Base-by-base conservation (phyloP, 306 rosid species). In the Cicer pinnatifidum region DNA sequence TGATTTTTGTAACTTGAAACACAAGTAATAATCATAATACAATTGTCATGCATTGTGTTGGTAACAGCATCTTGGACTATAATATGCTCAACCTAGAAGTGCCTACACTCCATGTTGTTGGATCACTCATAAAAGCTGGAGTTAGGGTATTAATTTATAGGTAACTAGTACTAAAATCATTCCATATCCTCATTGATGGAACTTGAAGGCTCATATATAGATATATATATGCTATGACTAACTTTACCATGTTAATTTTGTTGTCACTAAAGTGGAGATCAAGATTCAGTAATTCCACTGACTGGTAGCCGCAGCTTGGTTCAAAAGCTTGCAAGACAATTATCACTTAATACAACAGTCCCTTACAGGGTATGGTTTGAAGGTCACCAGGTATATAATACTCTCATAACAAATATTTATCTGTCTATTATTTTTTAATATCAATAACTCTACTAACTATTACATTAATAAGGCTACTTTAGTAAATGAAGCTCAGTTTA, bases 291-390 rank as follows among this genome's bases (percentile, higher is more conserved):
- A 17, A 89, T 93, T 67, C 98, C 98, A 15, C 82, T 93, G 57
- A 93, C 89, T 7, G 98, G 98, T 57, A 93, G 97, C 86, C 86
- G 98, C 68, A 88, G 78, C 9, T 84, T 91, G 83, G 91, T 91
- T 77, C 92, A 84, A 39, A 80, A 88, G 67, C 83, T 93, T 53
- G 92, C 97, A n/a, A 84, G 63, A 77, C 75, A 87, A 83, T 82
- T 89, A 72, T 77, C 78, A 82, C 86, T 91, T 13, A 85, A 82
- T 37, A 87, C 94, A 53, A 84, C 91, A 6, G 88, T 89, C n/a
- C 96, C 98, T 35, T 91, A 91, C 59, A 85, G 97, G 72, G 98
- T 89, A 53, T 93, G 97, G 98, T 93, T 93, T 74, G 91, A 74
- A 67, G 91, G 96, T 57, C 91, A 88, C 37, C 98, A 92, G 90